Conservation (phyloP, 78 protist genomes). For the Isochrysis galbana region DNA sequence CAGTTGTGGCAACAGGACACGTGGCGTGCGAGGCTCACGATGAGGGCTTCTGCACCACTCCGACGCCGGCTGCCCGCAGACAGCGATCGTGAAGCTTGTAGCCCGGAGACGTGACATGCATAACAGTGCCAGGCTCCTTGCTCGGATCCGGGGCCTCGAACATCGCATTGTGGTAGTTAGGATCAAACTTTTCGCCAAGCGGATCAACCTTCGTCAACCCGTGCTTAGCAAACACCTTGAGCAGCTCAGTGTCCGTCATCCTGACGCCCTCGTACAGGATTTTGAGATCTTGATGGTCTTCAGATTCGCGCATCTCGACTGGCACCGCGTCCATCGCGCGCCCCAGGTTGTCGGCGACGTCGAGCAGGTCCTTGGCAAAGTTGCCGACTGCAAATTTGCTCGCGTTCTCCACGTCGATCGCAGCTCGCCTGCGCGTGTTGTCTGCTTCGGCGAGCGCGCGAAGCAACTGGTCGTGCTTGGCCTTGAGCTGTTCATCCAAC, state of each 20-base stretch:
- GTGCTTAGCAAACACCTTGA: neutral
- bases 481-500: neutral
- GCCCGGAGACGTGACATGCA: constrained; percentile 31
- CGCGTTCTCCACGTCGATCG: constrained; percentile 51
- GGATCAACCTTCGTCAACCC: constrained; percentile 44
- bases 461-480: constrained; percentile 9
- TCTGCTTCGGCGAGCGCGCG: constrained; percentile 59
- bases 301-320: neutral
- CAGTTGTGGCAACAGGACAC: neutral
- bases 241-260: constrained; percentile 20
- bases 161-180: constrained; percentile 56
- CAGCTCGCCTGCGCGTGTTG: constrained; percentile 43
- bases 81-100: constrained; percentile 44
- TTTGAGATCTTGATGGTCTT: neutral
- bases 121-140: constrained; percentile 50
- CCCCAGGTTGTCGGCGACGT: constrained; percentile 60
- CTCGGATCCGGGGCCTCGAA: constrained; percentile 43
- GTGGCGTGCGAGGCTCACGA: neutral
- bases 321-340: constrained; percentile 36
- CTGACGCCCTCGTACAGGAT: constrained; percentile 42
- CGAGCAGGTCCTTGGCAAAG: constrained; percentile 57
- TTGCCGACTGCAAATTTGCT: constrained; percentile 6
- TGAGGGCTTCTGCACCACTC: constrained; percentile 22
- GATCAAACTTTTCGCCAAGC: constrained; percentile 57
- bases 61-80: constrained; percentile 61